Conservation (phyloP, 2,329 filamentous ascomycete genomes). For the Pseudogymnoascus pannorum region DNA sequence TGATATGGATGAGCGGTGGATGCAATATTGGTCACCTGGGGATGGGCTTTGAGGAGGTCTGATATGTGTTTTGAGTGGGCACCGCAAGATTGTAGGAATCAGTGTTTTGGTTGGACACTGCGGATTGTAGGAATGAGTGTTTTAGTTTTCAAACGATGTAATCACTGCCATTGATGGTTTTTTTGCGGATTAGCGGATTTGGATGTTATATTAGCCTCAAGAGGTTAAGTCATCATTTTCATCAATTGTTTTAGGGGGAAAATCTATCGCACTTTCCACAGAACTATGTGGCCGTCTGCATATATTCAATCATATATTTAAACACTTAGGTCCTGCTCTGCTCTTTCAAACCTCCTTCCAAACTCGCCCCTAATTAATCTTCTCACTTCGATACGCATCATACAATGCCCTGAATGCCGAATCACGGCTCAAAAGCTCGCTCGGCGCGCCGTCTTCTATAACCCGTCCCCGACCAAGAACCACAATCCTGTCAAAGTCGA, state of each 20-base stretch:
- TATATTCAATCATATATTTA: neutral
- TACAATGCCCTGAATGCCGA: conserved; percentile 14
- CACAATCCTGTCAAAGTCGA: conserved; percentile 43
- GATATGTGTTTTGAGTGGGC: neutral
- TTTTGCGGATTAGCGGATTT: too few relatives aligned
- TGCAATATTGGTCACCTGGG: conserved; percentile 30
- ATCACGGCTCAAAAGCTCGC: conserved; percentile 51
- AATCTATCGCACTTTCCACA: neutral
- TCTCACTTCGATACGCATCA: conserved; percentile 7
- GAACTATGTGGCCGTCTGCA: neutral
- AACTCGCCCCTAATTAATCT: neutral
- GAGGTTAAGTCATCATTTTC: neutral
- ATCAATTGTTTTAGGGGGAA: neutral
- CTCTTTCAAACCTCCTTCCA: neutral
- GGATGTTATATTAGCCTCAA: neutral
- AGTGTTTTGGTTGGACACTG: neutral
- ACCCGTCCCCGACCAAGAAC: conserved; percentile 49
- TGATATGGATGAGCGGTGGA: conserved; percentile 28
- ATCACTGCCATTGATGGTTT: too few relatives aligned
- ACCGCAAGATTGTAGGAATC: neutral
- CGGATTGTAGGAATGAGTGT: too few relatives aligned
- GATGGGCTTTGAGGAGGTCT: neutral
- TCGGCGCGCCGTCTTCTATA: conserved; percentile 78
- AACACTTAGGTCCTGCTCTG: neutral
- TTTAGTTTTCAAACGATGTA: too few relatives aligned